Percentiles rank a stretch among this genome's conserved stretches.
Evolutionary conservation across 305 asterid species (phyloP).

Genomic region (Rubia balearica): DNA sequence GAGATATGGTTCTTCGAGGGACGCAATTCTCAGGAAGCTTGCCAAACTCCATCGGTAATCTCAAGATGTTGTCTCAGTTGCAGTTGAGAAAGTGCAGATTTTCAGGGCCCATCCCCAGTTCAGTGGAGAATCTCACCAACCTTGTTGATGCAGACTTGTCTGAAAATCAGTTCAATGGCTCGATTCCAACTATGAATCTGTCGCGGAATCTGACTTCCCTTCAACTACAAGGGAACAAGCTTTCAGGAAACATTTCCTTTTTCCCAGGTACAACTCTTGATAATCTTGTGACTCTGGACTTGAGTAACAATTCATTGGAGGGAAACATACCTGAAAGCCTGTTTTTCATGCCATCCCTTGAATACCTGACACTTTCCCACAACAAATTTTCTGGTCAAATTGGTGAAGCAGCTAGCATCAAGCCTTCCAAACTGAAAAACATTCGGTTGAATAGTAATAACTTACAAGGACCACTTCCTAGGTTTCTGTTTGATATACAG

Average conservation of each 20-base stretch:
- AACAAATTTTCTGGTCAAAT: conserved; percentile 28
- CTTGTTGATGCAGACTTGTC: conserved; percentile 36
- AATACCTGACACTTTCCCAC: not conserved
- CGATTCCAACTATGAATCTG: conserved; percentile 38
- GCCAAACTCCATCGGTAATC: conserved; percentile 40
- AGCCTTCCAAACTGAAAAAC: conserved; percentile 7
- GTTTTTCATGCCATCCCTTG: conserved; percentile 26
- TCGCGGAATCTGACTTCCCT: conserved; percentile 28
- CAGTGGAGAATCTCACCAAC: conserved; percentile 35
- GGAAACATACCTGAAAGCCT: conserved; percentile 45
- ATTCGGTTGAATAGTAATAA: conserved; percentile 37
- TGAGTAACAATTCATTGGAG: conserved; percentile 36
- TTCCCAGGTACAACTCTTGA: conserved; percentile 36
- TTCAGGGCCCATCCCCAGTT: conserved; percentile 38
- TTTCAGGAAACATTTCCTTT: conserved; percentile 32
- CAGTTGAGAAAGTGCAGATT: conserved; percentile 34
- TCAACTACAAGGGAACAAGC: conserved; percentile 20
- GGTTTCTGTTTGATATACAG: conserved; percentile 32
- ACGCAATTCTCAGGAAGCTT: conserved; percentile 46
- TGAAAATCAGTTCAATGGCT: conserved; percentile 34
- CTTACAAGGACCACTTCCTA: conserved; percentile 43
- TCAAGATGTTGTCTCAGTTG: conserved; percentile 32
- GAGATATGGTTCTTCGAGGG: conserved; percentile 25
- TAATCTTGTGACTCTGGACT: conserved; percentile 27
- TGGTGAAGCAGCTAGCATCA: conserved; percentile 5